Conservation (phyloP, 1,139 yeast genomes). For the Wickerhamiella infanticola region DNA sequence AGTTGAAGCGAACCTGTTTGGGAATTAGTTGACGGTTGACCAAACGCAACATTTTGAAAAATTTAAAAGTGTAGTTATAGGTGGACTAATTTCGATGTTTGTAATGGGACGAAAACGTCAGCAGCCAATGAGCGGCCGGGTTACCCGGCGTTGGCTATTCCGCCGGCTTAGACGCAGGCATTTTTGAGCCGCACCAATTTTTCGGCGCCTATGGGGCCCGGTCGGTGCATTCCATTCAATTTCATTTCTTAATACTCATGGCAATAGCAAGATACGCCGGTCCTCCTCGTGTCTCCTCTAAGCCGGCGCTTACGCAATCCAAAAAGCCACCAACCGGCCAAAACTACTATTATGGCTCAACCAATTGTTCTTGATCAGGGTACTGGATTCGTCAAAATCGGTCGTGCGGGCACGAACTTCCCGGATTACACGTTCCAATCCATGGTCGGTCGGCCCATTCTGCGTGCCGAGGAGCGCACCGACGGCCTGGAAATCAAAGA, state of each 20-base stretch:
- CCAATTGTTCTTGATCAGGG: constrained; percentile 84
- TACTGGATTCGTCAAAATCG: constrained; percentile 81
- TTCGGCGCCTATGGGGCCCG: too few species aligned
- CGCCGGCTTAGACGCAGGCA: too few species aligned
- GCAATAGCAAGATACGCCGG: background rate
- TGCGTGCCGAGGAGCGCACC: constrained; percentile 89
- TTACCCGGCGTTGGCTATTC: background rate
- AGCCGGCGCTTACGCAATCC: background rate
- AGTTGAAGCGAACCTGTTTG: constrained; percentile 27
- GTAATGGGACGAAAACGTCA: background rate
- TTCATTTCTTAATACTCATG: too few species aligned
- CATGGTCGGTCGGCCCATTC: constrained; percentile 92
- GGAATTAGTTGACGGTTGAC: constrained; percentile 8
- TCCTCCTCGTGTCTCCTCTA: background rate
- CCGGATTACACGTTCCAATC: constrained; percentile 98
- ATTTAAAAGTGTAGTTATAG: too few species aligned
- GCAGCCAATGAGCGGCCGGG: background rate
- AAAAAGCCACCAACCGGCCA: background rate
- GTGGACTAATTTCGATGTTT: too few species aligned
- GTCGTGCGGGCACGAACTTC: constrained; percentile 92
- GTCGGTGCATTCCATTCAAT: too few species aligned
- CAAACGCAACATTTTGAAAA: constrained; percentile 9
- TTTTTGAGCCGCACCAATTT: too few species aligned
- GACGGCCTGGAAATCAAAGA: constrained; percentile 50
- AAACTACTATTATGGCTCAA: constrained; percentile 8